Evolutionary conservation across 1,284 basidiomycete genomes (phyloP), one percentile per base, ranked within the genome.

Genomic region (Ceratobasidium theobromae): DNA sequence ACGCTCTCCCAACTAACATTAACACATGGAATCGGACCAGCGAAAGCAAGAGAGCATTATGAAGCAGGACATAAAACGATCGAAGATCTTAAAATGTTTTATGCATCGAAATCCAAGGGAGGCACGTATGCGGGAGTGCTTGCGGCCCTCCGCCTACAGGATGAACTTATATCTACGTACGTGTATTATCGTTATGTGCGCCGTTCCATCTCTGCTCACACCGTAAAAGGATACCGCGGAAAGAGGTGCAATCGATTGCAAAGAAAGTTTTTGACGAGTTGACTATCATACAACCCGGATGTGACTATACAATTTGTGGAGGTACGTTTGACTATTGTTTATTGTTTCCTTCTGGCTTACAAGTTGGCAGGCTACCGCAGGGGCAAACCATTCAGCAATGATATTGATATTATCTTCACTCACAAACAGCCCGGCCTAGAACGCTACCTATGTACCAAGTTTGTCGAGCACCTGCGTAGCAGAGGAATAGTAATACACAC

Each of bases 321-420:
- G 86, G 90, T 88, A 87, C 66, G 68, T 83, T 74, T 14, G 9
- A 23, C 1, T 27, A n/a, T 21, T 16, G 43, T 43, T 40, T 66
- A 48, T 6, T 35, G 11, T 3, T 14, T 45, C 65, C 28, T 40
- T 35, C 25, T 35, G 30, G 53, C 51, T 51, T 9, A 11, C 41
- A 21, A 35, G 25, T 67, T 65, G 23, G 8, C 28, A 51, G 91
- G 91, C 2, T 89, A 91, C 74, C 81, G 91, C 43, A 77, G 91
- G 64, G 91, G 91, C 4, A 93, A 93, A 73, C 72, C 73, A 0
- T 75, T 82, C 65, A 88, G 86, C 72, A 89, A 86, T 69, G 91
- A 93, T 72, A 84, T 91, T 25, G 91, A 93, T 72, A 86, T 93
- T 65, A 81, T 93, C 4, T 86, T 91, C 71, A 88, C 86, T 23